A percentile compares a stretch with the other conserved stretches of the same genome.
Conservation (phyloP, 208 protist genomes). For the Naegleria fowleri region DNA sequence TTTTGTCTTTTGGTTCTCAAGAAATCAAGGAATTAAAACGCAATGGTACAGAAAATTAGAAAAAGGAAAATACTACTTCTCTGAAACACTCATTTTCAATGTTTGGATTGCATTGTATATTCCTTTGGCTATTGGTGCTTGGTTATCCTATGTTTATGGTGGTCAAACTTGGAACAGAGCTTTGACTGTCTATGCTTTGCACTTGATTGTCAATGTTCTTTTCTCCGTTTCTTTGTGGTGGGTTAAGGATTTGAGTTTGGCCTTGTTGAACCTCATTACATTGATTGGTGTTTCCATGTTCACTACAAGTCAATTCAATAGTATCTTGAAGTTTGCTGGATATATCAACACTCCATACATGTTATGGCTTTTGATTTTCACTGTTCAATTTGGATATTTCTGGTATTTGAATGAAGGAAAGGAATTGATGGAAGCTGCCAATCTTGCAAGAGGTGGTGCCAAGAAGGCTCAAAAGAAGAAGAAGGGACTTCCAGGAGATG, state of each 20-base stretch:
- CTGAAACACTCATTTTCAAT: background rate
- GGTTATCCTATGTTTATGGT: background rate
- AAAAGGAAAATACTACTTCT: background rate
- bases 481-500: background rate
- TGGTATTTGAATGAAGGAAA: constrained; percentile 28
- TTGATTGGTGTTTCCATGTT: constrained; percentile 30
- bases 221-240: background rate
- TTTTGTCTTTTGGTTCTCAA: background rate
- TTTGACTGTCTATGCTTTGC: background rate
- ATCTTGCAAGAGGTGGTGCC: background rate
- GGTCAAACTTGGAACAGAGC: background rate
- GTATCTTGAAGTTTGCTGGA: background rate
- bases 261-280: constrained; percentile 15
- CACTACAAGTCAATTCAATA: constrained; percentile 21
- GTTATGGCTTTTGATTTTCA: background rate
- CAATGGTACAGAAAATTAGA: background rate
- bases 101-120: constrained; percentile 1
- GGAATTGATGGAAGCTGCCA: background rate
- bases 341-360: constrained; percentile 27
- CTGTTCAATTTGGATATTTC: background rate
- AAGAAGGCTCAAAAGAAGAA: background rate
- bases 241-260: constrained; percentile 7
- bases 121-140: constrained; percentile 18
- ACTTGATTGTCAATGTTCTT: constrained; percentile 8
- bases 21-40: background rate